Percentiles rank a stretch among this genome's conserved stretches.
Evolutionary conservation across 2,329 filamentous ascomycete species (phyloP).

Genomic region (Fusarium armeniacum): DNA sequence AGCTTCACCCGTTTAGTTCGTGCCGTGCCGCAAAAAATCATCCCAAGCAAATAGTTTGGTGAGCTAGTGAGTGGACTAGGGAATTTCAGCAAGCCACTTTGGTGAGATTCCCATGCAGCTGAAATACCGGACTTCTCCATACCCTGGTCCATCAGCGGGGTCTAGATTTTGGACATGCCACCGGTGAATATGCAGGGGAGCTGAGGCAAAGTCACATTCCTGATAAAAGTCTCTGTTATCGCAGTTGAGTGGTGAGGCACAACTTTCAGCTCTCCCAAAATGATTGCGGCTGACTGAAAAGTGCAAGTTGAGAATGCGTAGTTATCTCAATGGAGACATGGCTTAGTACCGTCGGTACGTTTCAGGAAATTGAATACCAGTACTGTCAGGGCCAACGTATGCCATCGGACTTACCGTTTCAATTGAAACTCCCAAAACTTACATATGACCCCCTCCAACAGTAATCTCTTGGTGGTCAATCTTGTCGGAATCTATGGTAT

Average conservation of each 20-base stretch:
- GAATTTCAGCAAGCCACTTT: conserved; percentile 24
- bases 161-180: not conserved
- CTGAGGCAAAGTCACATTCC: not conserved
- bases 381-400: too few species aligned
- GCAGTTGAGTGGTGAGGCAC: not conserved
- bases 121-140: not conserved
- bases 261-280: not conserved
- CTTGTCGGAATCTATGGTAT: not conserved
- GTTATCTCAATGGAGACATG: not conserved
- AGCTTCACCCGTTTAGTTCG: not conserved
- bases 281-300: not conserved
- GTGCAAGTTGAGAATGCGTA: not conserved
- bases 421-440: too few species aligned
- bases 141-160: not conserved
- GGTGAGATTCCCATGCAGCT: conserved; percentile 1
- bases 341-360: too few species aligned
- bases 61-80: conserved; percentile 4
- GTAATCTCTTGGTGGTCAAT: too few species aligned
- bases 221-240: not conserved
- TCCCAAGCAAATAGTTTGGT: not conserved
- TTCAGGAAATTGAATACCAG: too few species aligned
- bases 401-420: too few species aligned
- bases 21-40: conserved; percentile 4
- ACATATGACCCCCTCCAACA: too few species aligned
- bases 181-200: not conserved